Evolutionary conservation across 768 basidiomycete species (phyloP), one percentile per base, ranked within the genome.

Genomic region (Hortiboletus flavorubellus): DNA sequence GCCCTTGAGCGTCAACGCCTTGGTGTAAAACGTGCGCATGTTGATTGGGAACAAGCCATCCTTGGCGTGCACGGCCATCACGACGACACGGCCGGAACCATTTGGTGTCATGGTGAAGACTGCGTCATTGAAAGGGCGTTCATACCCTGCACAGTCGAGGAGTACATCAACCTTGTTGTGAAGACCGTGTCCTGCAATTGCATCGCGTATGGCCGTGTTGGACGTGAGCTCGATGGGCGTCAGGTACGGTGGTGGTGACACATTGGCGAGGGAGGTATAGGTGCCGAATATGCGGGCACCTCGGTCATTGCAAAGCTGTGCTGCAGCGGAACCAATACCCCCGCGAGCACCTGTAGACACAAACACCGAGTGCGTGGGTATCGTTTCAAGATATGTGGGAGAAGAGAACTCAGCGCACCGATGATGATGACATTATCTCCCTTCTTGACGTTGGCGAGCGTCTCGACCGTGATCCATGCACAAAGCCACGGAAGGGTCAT

Each of bases 381-480:
- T 12, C 10, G 1, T 6, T 23, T 34, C 8, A 14, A n/a, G 31
- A 21, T 1, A 34, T 8, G 9, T 12, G 0, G 14, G 31, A 23
- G 39, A 12, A 26, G 7, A 15, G 45, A 16, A 31, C 12, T 1
- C 5, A 8, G 33, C 61, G 11, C 23, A 68, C 70, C 70, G 26
- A 72, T 64, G 53, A 72, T 73, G 44, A 72, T 35, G 5, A 73
- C 68, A 39, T 70, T 72, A 30, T 72, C 70, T 12, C 66, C 72
- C 18, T 60, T 12, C 44, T 69, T 72, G 46, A 73, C 64, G 9
- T 65, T 56, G 18, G 70, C 70, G 14, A 73, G 72, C 15, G 61
- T 72, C 10, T 73, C 57, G 12, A 72, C 69, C 1, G 70, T 71
- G 60, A 73, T 73, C 72, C 72, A 72, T 8, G 72, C 72, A 49